Evolutionary conservation across 257 asterid species (phyloP).

Genomic region (Gentiana dahurica): DNA sequence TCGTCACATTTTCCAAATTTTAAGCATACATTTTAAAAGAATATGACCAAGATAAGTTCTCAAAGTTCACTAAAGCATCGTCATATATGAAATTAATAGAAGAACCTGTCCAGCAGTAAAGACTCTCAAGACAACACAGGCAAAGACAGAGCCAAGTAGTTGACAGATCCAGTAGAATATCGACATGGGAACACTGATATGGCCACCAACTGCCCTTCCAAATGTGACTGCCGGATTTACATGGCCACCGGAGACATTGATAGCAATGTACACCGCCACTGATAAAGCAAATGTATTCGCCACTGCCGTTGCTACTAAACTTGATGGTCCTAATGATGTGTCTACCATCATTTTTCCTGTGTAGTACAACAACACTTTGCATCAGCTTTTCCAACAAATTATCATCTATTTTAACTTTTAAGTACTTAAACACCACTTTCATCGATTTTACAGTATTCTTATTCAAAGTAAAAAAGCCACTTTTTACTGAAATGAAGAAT

Average conservation of each 20-base stretch:
- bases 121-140: slow-evolving; percentile 50
- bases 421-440: too few species aligned
- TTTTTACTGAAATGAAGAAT: not conserved
- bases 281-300: slow-evolving; percentile 55
- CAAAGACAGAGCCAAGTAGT: slow-evolving; percentile 54
- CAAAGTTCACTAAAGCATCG: not conserved
- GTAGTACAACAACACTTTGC: not conserved
- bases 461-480: not conserved
- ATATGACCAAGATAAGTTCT: too few species aligned
- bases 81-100: not conserved
- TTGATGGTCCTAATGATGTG: slow-evolving; percentile 28
- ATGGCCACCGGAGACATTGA: slow-evolving; percentile 73
- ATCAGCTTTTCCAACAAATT: too few species aligned
- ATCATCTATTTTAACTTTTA: too few species aligned
- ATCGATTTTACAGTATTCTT: too few species aligned
- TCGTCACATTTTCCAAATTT: too few species aligned
- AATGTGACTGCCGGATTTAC: slow-evolving; percentile 88
- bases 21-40: too few species aligned
- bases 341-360: slow-evolving; percentile 41
- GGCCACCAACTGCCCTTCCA: slow-evolving; percentile 73
- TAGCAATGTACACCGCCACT: slow-evolving; percentile 49
- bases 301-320: slow-evolving; percentile 39
- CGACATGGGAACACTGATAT: slow-evolving; percentile 47
- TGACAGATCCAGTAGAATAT: slow-evolving; percentile 60
- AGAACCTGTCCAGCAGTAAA: slow-evolving; percentile 43